These are phyloP conservation scores for Lonicera japonica DNA, from an alignment of 129 eudicot genomes.

Conservation along the genomic window DNA sequence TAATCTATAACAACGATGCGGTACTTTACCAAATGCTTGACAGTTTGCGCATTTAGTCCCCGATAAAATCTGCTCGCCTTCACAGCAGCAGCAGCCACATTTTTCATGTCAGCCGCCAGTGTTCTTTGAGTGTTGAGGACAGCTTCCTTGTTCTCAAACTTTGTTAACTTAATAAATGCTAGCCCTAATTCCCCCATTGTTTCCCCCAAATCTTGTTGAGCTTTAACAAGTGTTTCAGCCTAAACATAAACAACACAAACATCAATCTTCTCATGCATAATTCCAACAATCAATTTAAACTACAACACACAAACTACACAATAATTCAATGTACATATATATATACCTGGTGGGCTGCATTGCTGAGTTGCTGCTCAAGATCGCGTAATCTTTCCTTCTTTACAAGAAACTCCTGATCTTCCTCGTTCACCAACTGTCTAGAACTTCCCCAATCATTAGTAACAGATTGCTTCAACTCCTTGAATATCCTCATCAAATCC, in stretches of 20 bases:
- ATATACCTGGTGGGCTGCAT: conserved; percentile 68
- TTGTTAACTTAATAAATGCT: conserved; percentile 68
- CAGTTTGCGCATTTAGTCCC: conserved; percentile 68
- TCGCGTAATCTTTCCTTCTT: conserved; percentile 54
- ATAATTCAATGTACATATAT: neutral
- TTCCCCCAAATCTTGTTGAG: conserved; percentile 79
- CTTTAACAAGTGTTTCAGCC: conserved; percentile 83
- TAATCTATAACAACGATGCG: neutral
- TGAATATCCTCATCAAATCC: conserved; percentile 75
- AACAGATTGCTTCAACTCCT: conserved; percentile 82
- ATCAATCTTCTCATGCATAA: conserved; percentile 1
- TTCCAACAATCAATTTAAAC: neutral
- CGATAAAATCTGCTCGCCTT: conserved; percentile 71
- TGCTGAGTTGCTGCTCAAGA: conserved; percentile 66
- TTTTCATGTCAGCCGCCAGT: conserved; percentile 76
- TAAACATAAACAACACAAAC: conserved; percentile 11
- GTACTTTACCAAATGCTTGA: conserved; percentile 61
- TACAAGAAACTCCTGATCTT: conserved; percentile 68
- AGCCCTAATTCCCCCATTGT: conserved; percentile 89
- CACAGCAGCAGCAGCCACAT: conserved; percentile 73
- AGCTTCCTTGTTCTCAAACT: conserved; percentile 79
- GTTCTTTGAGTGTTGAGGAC: conserved; percentile 45
- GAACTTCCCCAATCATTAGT: conserved; percentile 77
- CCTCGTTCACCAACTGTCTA: conserved; percentile 46
- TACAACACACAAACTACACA: neutral